Evolutionary conservation across 2,329 filamentous ascomycete genomes (phyloP), one percentile per base, ranked within the genome.

Genomic region (Talaromyces sp.): DNA sequence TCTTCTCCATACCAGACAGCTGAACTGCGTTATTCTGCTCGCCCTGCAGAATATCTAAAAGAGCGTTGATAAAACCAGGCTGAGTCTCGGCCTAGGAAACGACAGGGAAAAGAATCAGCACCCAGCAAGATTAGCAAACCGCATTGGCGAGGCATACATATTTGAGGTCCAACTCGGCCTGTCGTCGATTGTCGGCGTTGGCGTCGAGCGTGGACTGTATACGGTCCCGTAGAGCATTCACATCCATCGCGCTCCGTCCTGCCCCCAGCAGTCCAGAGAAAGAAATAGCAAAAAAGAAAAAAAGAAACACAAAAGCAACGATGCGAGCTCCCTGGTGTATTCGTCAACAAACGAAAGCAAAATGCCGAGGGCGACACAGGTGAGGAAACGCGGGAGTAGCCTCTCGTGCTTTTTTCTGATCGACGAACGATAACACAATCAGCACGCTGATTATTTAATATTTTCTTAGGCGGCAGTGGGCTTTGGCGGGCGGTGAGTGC

Each of bases 11-110:
- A 98, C 93, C 91, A 63, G 93, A 93, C 61, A 97, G 84, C 71
- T 93, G 89, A 68, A 97, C 86, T 65, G 88, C 88, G 70, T 86
- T 83, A 68, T 96, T 90, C 78, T 93, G 89, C 78, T 99, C 95
- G 64, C 85, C 84, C 79, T 96, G 89, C 68, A 98, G 82, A 71
- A 99, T 92, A 74, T 96, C 91, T 70, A 97, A 83, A 64, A 98
- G 86, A 69, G 91, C 90, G 76, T 95, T 90, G 73, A 90, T 89
- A 77, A 99, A 98, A 66, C 93, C 93, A 63, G 89, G 83, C 76
- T 93, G 88, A 69, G 91, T 87, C 81, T 98, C 93, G 74, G 95
- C 91, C 92, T 97, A 70, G 59, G 55, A 35, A 53, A 14, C 17
- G 10, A 21, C 55, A 8, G 58, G 66, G 52, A 66, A 60, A 54